phyloP scores from a whole-genome alignment of 495 filamentous ascomycete species.

The Rhypophila decipiens region DNA sequence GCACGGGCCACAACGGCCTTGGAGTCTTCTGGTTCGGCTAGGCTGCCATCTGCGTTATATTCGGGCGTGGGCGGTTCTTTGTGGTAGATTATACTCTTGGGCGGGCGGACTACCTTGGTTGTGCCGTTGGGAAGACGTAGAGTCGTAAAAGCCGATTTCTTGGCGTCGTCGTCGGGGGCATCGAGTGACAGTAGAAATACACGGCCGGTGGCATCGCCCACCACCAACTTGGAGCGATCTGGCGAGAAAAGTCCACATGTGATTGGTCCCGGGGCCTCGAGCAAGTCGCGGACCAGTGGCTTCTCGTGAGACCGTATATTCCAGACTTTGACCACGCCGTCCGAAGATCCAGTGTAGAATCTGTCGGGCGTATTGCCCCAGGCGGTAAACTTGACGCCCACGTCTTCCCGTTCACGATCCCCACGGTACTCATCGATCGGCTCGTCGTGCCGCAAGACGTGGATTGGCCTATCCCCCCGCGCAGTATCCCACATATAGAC shows the following conservation, averaged over 20 bases:
- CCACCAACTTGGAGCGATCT: constrained; percentile 61
- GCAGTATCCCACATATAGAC: constrained; percentile 84
- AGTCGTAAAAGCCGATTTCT: constrained; percentile 8
- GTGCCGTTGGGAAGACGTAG: constrained; percentile 15
- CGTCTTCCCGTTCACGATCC: constrained; percentile 62
- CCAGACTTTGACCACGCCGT: constrained; percentile 84
- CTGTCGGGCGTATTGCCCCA: constrained; percentile 68
- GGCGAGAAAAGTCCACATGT: constrained; percentile 66
- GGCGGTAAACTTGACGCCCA: constrained; percentile 70
- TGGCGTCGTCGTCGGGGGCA: constrained; percentile 24
- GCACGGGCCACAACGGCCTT: constrained; percentile 16
- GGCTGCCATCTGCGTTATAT: constrained; percentile 13
- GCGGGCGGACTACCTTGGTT: constrained; percentile 24
- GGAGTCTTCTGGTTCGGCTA: neutral
- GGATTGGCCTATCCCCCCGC: constrained; percentile 48
- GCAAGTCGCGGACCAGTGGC: constrained; percentile 56
- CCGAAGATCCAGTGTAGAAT: constrained; percentile 85
- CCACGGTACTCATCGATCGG: constrained; percentile 58
- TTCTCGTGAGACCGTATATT: constrained; percentile 50
- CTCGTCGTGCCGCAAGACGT: constrained; percentile 61
- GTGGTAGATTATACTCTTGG: constrained; percentile 38
- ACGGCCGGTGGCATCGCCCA: constrained; percentile 71
- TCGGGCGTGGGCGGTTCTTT: constrained; percentile 33
- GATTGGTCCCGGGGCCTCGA: constrained; percentile 44
- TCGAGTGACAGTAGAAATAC: constrained; percentile 60